Conservation (phyloP, 441 rosid species). For the Adansonia grandidieri region DNA sequence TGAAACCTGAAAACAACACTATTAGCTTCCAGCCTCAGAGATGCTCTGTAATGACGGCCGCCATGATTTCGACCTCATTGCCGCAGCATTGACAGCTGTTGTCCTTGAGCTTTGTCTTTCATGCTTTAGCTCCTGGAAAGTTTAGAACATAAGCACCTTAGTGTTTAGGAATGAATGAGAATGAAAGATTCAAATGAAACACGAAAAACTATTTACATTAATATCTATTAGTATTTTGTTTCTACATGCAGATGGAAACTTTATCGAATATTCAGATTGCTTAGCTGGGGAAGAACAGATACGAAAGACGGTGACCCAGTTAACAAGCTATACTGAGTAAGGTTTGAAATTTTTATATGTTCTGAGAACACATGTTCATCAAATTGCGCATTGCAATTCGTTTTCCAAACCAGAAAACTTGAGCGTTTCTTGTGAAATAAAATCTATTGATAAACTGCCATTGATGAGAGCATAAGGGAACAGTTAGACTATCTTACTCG, state of each 20-base stretch:
- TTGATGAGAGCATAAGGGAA: neutral
- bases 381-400: neutral
- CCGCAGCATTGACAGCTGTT: conserved; percentile 44
- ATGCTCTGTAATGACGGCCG: conserved; percentile 88
- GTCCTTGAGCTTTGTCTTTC: conserved; percentile 56
- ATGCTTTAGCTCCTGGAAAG: conserved; percentile 48
- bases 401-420: neutral
- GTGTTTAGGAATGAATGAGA: neutral
- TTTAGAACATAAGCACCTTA: conserved; percentile 23
- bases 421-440: neutral
- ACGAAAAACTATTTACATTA: neutral
- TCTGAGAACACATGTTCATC: neutral
- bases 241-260: neutral
- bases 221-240: neutral
- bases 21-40: conserved; percentile 68
- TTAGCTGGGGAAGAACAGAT: neutral
- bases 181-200: neutral
- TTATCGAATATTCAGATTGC: neutral
- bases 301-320: neutral
- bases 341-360: neutral
- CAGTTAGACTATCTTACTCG: neutral
- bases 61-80: conserved; percentile 72
- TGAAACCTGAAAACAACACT: conserved; percentile 17
- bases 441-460: neutral
- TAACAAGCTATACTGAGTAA: neutral